These are phyloP conservation scores for Penicillium sp. DNA, from an alignment of 2,329 filamentous ascomycete genomes.

Conservation along the genomic window DNA sequence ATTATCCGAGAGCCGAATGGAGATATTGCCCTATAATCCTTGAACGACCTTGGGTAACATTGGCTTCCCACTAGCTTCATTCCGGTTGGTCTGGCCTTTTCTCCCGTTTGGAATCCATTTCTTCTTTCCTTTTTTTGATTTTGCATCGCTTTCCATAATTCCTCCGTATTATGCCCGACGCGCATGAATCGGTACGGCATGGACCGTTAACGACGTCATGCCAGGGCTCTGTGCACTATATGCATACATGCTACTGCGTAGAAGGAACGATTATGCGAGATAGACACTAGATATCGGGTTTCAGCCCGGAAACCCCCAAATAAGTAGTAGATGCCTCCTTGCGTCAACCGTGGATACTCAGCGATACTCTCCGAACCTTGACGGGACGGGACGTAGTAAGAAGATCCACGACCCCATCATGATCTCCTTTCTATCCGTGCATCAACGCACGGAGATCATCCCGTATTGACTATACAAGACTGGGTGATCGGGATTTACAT, in stretches of 20 bases:
- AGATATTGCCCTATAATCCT: slow-evolving; percentile 4
- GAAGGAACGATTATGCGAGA: background rate
- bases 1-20: slow-evolving; percentile 21
- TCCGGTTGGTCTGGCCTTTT: background rate
- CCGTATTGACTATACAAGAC: background rate
- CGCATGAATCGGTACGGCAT: slow-evolving; percentile 3
- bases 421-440: background rate
- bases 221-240: slow-evolving; percentile 10
- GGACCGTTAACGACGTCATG: slow-evolving; percentile 16
- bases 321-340: slow-evolving; percentile 24
- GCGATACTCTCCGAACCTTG: slow-evolving; percentile 37
- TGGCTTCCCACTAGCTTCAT: slow-evolving; percentile 1
- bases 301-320: background rate
- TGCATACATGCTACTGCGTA: background rate
- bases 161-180: slow-evolving; percentile 16
- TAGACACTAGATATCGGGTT: background rate
- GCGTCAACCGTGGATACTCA: slow-evolving; percentile 32
- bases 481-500: background rate
- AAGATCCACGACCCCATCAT: slow-evolving; percentile 15
- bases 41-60: slow-evolving; percentile 20
- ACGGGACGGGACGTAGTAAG: slow-evolving; percentile 37
- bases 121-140: background rate
- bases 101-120: background rate
- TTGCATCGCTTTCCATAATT: background rate
- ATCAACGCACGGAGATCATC: slow-evolving; percentile 4